Conservation (phyloP, 768 basidiomycete species). For the Cystofilobasidium macerans region DNA sequence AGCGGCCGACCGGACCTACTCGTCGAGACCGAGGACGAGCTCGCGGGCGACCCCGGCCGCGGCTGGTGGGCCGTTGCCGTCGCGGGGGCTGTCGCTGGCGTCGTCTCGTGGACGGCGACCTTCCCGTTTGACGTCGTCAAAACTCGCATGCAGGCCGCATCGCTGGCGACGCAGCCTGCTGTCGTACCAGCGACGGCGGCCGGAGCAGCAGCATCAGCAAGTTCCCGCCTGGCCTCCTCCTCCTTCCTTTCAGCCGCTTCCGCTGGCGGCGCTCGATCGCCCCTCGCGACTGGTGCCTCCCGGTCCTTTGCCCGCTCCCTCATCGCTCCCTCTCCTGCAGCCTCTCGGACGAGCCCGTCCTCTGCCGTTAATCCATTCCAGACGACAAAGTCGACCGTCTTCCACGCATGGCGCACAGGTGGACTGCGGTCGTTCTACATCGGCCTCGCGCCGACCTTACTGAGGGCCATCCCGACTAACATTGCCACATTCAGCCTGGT, state of each 20-base stretch:
- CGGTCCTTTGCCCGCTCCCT: too few relatives aligned
- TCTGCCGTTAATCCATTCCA: neutral
- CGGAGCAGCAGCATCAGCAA: too few relatives aligned
- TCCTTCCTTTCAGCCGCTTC: neutral
- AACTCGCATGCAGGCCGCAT: conserved; percentile 9
- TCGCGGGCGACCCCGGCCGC: conserved; percentile 1
- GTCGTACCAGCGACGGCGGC: too few relatives aligned
- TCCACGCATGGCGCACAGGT: neutral
- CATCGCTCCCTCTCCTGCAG: too few relatives aligned
- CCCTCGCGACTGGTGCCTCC: too few relatives aligned
- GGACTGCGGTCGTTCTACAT: neutral
- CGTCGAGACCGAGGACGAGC: conserved; percentile 17
- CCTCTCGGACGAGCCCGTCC: too few relatives aligned
- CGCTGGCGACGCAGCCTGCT: too few relatives aligned
- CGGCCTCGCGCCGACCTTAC: conserved; percentile 1
- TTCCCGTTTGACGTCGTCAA: conserved; percentile 18
- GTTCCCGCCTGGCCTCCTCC: neutral
- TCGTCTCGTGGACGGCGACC: conserved; percentile 21
- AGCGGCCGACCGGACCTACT: conserved; percentile 5
- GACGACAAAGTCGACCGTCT: neutral
- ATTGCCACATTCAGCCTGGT: too few relatives aligned
- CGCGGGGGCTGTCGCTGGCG: conserved; percentile 14
- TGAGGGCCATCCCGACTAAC: conserved; percentile 7
- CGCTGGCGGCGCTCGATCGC: too few relatives aligned
- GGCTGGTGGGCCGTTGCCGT: conserved; percentile 22